A percentile compares a stretch with the other conserved stretches of the same genome.
These are phyloP conservation scores for Gentiana straminea DNA, from an alignment of 257 asterid genomes.

Conservation along the genomic window DNA sequence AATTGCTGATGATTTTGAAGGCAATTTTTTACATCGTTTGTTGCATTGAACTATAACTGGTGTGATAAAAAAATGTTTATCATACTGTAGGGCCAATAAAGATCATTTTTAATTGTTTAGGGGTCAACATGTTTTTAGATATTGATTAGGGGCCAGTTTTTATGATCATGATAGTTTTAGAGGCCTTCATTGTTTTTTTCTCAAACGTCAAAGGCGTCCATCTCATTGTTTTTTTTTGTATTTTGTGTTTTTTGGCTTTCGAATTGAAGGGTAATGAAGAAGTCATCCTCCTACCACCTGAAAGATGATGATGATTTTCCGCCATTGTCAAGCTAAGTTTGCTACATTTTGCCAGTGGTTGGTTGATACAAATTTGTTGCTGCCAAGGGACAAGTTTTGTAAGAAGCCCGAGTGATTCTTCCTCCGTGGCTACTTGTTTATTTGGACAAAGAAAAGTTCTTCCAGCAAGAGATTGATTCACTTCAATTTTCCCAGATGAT, in stretches of 20 bases:
- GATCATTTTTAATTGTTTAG: not conserved
- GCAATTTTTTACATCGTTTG: too few relatives aligned
- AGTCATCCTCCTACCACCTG: slow-evolving; percentile 54
- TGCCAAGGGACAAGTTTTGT: not conserved
- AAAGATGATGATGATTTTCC: slow-evolving; percentile 84
- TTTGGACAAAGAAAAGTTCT: slow-evolving; percentile 6
- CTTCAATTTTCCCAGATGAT: slow-evolving; percentile 9
- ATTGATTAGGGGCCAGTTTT: too few relatives aligned
- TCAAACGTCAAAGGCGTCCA: not conserved
- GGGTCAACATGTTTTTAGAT: not conserved
- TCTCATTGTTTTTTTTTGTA: not conserved
- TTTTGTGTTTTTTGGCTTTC: slow-evolving; percentile 16
- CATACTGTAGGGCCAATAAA: too few relatives aligned
- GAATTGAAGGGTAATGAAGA: slow-evolving; percentile 42
- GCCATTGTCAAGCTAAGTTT: slow-evolving; percentile 43
- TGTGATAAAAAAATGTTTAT: too few relatives aligned
- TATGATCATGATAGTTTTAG: too few relatives aligned
- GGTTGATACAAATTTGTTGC: not conserved
- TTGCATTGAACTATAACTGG: too few relatives aligned
- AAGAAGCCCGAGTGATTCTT: slow-evolving; percentile 28
- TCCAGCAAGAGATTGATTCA: slow-evolving; percentile 2
- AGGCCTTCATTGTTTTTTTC: not conserved
- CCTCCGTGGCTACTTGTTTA: slow-evolving; percentile 26
- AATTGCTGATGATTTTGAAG: too few relatives aligned
- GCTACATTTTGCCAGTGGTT: slow-evolving; percentile 4